Evolutionary conservation across 352 stramenopile species (phyloP), one percentile per base, ranked within the genome.

Genomic region (Phytophthora crassamura): DNA sequence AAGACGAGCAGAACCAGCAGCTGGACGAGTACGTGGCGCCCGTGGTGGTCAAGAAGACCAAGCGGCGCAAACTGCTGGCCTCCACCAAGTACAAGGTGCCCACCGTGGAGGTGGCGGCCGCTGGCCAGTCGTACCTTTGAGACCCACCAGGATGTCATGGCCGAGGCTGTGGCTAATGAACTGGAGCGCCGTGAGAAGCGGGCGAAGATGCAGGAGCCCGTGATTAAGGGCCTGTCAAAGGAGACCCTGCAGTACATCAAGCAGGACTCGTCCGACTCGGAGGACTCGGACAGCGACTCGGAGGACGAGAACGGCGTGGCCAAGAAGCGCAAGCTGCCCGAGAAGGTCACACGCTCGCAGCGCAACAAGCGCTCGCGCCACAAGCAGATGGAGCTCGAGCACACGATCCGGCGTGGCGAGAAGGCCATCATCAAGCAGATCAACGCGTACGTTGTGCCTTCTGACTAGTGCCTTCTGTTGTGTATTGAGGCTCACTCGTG

Each of bases 351-450:
- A 32, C 75, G 75, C 22, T 81, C 72, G 33, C 78, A 92, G 46
- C 86, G 84, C 46, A 94, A 95, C 74, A 93, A 91, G 59, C 86
- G 80, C 40, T 79, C 74, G 16, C 83, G 88, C 33, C 88, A 94
- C 71, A 91, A 93, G 64, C 70, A 88, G 61, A 86, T 93, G 77
- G 80, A 92, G 68, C 68, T 90, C 48, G 68, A 91, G 36, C 81
- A 93, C 54, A 68, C 82, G 51, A 54, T 71, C 15, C 79, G 86
- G 39, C 72, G 82, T 64, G 75, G 74, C 25, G 75, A 92, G 45
- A 93, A 93, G 65, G 55, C 78, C n/a, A 78, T 94, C 36, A 64
- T 93, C 59, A 93, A 93, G 73, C 88, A 95, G 60, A 95, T 95
- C 63, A 95, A 95, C 59, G 69, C 74, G 87, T 95, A 82, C 68